A percentile compares a stretch with the other conserved stretches of the same genome.
Evolutionary conservation across 768 basidiomycete species (phyloP).

Genomic region (Collybia sordida): DNA sequence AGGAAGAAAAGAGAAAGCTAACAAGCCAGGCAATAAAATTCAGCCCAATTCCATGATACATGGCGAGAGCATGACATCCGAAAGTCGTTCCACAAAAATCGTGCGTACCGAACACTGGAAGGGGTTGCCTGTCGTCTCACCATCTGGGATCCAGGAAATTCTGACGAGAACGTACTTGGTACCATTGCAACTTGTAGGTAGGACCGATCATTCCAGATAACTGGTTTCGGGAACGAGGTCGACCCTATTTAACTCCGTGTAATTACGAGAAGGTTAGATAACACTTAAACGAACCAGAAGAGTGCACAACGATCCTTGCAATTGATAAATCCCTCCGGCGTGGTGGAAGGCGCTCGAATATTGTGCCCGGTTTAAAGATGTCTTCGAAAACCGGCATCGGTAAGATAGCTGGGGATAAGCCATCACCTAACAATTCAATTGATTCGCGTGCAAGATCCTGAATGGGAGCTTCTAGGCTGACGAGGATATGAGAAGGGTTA

Average conservation of each 20-base stretch:
- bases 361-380: constrained; percentile 2
- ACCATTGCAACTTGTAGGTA: constrained; percentile 14
- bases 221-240: constrained; percentile 24
- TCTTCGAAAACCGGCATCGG: constrained; percentile 12
- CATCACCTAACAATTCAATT: neutral
- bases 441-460: neutral
- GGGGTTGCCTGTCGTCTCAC: neutral
- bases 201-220: constrained; percentile 14
- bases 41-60: constrained; percentile 13
- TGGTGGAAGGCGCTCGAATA: constrained; percentile 7
- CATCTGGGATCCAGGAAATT: neutral
- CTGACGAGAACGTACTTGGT: constrained; percentile 11
- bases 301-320: constrained; percentile 18
- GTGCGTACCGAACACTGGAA: constrained; percentile 2
- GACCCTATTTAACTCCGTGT: constrained; percentile 13
- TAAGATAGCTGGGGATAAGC: neutral
- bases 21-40: constrained; percentile 13
- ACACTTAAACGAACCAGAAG: constrained; percentile 17
- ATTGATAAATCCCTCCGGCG: constrained; percentile 3
- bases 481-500: constrained; percentile 15
- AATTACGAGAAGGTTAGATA: neutral
- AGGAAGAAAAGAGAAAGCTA: neutral
- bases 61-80: constrained; percentile 6
- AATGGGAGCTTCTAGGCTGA: constrained; percentile 1
- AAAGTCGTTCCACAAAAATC: constrained; percentile 10